These are phyloP conservation scores for Daldinia bambusicola DNA, from an alignment of 495 filamentous ascomycete species.

Conservation along the genomic window DNA sequence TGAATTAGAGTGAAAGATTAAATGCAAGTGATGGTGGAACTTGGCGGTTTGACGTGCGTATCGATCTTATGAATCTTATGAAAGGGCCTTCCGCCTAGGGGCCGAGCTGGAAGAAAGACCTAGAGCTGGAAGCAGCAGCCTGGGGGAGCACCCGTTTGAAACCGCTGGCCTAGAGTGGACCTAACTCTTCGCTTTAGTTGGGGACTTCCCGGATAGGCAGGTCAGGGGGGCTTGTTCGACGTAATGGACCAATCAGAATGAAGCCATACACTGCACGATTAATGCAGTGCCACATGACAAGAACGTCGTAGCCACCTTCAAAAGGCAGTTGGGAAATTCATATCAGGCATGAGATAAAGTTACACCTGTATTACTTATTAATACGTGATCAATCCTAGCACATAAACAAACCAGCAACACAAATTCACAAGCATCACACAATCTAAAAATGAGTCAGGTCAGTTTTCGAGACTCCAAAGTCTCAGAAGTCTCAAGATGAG, in stretches of 20 bases:
- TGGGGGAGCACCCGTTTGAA: background rate
- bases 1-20: background rate
- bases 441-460: background rate
- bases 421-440: background rate
- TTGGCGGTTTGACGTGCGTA: slow-evolving; percentile 8
- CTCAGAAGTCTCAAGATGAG: background rate
- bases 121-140: slow-evolving; percentile 2
- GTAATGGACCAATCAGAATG: background rate
- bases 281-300: slow-evolving; percentile 9
- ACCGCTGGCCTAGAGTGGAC: background rate
- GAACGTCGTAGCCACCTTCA: slow-evolving; percentile 1
- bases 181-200: background rate
- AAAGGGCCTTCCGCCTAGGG: background rate
- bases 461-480: background rate
- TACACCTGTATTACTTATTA: too few relatives aligned
- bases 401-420: background rate
- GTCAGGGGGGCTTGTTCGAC: background rate
- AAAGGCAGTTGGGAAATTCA: slow-evolving; percentile 14
- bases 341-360: background rate
- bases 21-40: slow-evolving; percentile 2
- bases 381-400: too few relatives aligned
- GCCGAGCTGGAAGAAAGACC: background rate
- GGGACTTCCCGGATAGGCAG: slow-evolving; percentile 7
- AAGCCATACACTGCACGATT: background rate
- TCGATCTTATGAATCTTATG: slow-evolving; percentile 6